A percentile compares a stretch with the other conserved stretches of the same genome.
Conservation (phyloP, 2,329 filamentous ascomycete genomes). For the Aureobasidium zeae region DNA sequence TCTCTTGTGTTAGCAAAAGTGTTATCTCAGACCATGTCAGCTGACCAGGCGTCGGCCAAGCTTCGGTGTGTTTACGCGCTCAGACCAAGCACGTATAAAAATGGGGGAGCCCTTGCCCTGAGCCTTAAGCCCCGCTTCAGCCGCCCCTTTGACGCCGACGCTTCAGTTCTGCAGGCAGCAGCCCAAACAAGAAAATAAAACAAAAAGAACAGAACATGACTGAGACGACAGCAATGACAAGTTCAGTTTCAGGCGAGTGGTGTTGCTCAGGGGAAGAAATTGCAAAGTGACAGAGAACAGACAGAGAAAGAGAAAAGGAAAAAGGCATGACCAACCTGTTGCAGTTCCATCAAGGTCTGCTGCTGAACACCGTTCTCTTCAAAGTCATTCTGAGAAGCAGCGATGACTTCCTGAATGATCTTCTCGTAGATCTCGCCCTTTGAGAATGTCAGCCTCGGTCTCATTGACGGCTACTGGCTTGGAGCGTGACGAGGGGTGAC, state of each 20-base stretch:
- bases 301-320: constrained; percentile 18
- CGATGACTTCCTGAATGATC: constrained; percentile 66
- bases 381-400: constrained; percentile 75
- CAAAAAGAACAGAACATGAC: background rate
- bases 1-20: constrained; percentile 1
- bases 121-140: constrained; percentile 16
- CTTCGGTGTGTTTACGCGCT: constrained; percentile 1
- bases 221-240: background rate
- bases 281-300: background rate
- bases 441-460: background rate
- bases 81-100: constrained; percentile 13
- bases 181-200: background rate
- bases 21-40: constrained; percentile 14
- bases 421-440: constrained; percentile 76
- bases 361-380: constrained; percentile 92
- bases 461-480: background rate
- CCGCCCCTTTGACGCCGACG: constrained; percentile 2
- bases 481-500: constrained; percentile 4
- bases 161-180: constrained; percentile 14
- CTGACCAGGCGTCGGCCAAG: background rate
- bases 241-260: no score
- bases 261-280: background rate
- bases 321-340: constrained; percentile 52
- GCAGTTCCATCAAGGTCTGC: constrained; percentile 75
- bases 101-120: background rate